These are phyloP conservation scores for Sechiopsis laciniata DNA, from an alignment of 306 rosid genomes.

Conservation along the genomic window DNA sequence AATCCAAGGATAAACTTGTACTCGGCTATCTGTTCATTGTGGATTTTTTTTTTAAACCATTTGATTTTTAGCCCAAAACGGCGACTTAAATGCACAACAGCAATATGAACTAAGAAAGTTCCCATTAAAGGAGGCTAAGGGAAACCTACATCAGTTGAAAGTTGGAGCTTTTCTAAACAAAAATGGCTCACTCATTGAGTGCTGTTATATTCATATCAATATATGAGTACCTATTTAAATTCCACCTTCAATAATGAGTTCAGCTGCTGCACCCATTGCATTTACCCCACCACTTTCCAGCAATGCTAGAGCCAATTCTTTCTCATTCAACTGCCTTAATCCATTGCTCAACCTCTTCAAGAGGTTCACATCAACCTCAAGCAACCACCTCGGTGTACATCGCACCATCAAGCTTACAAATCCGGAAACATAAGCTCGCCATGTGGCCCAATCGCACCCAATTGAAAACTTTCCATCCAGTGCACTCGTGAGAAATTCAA, in stretches of 20 bases:
- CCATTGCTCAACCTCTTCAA: slow-evolving; percentile 68
- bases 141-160: slow-evolving; percentile 1
- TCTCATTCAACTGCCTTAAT: slow-evolving; percentile 56
- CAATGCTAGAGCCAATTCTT: slow-evolving; percentile 68
- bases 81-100: neutral
- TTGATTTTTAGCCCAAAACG: neutral
- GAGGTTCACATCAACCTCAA: slow-evolving; percentile 46
- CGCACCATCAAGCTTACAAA: slow-evolving; percentile 63
- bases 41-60: neutral
- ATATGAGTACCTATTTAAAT: slow-evolving; percentile 22
- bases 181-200: neutral
- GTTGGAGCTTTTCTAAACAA: slow-evolving; percentile 5
- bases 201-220: neutral
- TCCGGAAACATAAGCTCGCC: slow-evolving; percentile 66
- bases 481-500: slow-evolving; percentile 61
- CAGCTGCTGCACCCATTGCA: slow-evolving; percentile 86
- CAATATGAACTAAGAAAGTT: neutral
- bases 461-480: slow-evolving; percentile 50
- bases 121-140: neutral
- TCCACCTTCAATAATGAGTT: slow-evolving; percentile 41
- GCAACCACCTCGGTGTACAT: slow-evolving; percentile 60
- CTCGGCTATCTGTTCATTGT: too few species aligned
- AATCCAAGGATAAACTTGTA: too few species aligned
- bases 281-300: slow-evolving; percentile 61
- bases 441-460: slow-evolving; percentile 55